phyloP scores from a whole-genome alignment of 1,284 basidiomycete species.

The Heterobasidion parviporum region DNA sequence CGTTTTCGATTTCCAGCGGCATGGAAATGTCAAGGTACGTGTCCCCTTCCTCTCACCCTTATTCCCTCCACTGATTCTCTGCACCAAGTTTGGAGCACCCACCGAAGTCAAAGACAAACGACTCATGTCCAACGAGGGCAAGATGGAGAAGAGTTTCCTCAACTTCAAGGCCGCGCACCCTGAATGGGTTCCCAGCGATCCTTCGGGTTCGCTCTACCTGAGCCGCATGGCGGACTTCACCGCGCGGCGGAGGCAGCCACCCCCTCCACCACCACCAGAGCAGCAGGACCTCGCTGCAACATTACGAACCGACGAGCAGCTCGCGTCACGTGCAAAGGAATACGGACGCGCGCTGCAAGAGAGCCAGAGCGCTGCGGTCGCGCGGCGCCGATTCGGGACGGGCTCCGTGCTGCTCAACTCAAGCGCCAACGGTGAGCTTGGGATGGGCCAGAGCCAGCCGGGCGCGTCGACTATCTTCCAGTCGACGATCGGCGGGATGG shows the following conservation, averaged over 20 bases:
- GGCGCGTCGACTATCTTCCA: conserved; percentile 3
- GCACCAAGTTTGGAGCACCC: conserved; percentile 68
- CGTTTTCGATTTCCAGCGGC: conserved; percentile 92
- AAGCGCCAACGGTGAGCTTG: conserved; percentile 29
- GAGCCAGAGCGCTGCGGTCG: conserved; percentile 48
- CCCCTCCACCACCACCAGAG: conserved; percentile 2
- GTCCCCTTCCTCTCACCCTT: background rate
- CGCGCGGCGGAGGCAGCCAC: background rate
- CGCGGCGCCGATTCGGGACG: conserved; percentile 29
- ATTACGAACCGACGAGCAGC: conserved; percentile 10
- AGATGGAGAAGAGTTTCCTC: conserved; percentile 98
- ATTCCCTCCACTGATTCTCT: background rate
- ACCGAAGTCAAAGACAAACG: conserved; percentile 57
- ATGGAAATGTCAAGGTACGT: conserved; percentile 77
- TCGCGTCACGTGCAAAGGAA: conserved; percentile 51
- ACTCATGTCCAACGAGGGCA: conserved; percentile 81
- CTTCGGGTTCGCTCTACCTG: conserved; percentile 78
- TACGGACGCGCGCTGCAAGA: conserved; percentile 70
- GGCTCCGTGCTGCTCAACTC: conserved; percentile 14
- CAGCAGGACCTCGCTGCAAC: background rate
- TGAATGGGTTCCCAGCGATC: conserved; percentile 88
- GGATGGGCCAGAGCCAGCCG: conserved; percentile 16
- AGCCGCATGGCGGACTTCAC: conserved; percentile 71
- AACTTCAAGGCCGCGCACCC: conserved; percentile 96
- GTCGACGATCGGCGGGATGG: conserved; percentile 27